A percentile compares a stretch with the other conserved stretches of the same genome.
phyloP scores from a whole-genome alignment of 805 yeast genomes.

The Pichia pseudocactophila region DNA sequence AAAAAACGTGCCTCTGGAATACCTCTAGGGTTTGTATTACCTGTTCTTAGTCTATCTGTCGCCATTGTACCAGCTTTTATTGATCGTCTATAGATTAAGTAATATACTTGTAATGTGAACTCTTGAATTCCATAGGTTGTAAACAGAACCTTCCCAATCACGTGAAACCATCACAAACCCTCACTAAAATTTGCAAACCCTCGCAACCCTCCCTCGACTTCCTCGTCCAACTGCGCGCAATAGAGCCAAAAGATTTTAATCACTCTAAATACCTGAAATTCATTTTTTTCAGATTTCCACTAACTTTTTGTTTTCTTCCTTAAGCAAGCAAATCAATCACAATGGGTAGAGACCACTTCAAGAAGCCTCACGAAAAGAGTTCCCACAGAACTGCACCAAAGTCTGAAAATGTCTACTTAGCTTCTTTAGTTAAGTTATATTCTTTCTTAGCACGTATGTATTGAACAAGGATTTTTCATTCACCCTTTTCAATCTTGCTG shows the following conservation, averaged over 20 bases:
- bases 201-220: too few species aligned
- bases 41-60: slow-evolving; percentile 33
- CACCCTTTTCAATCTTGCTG: slow-evolving; percentile 20
- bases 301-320: neutral
- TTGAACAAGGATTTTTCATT: slow-evolving; percentile 2
- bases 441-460: slow-evolving; percentile 99
- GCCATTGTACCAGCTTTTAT: slow-evolving; percentile 7
- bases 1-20: slow-evolving; percentile 95
- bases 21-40: slow-evolving; percentile 77
- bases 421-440: slow-evolving; percentile 95
- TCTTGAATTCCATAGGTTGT: too few species aligned
- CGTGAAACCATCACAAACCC: too few species aligned
- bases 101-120: too few species aligned
- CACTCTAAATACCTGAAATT: too few species aligned
- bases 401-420: slow-evolving; percentile 98
- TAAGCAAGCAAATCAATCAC: slow-evolving; percentile 18
- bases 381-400: slow-evolving; percentile 99
- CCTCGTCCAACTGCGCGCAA: too few species aligned
- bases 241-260: too few species aligned
- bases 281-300: neutral
- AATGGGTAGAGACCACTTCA: slow-evolving; percentile 97
- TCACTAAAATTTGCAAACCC: too few species aligned
- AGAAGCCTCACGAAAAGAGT: slow-evolving; percentile 91
- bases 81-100: neutral
- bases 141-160: too few species aligned